These are phyloP conservation scores for Symbiotaphrina buchneri DNA, from an alignment of 495 filamentous ascomycete genomes.

Conservation along the genomic window DNA sequence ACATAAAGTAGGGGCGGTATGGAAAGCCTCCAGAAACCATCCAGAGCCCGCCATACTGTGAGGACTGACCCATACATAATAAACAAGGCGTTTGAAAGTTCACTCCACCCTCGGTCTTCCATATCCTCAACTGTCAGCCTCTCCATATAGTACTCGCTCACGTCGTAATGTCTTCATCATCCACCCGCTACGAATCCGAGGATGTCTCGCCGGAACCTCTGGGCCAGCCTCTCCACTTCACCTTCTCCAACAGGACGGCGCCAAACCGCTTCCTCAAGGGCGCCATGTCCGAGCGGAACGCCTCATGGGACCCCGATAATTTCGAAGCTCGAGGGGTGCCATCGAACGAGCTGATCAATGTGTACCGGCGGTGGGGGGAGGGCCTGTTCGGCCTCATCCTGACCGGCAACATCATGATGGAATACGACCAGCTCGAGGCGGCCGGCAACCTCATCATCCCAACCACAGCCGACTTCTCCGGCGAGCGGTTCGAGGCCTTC, in stretches of 20 bases:
- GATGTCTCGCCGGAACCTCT: constrained; percentile 22
- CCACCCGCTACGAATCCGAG: constrained; percentile 13
- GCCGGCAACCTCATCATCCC: constrained; percentile 36
- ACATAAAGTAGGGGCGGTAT: too few relatives aligned
- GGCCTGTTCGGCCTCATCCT: constrained; percentile 31
- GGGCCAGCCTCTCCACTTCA: constrained; percentile 28
- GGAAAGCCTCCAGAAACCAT: too few relatives aligned
- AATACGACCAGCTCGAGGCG: constrained; percentile 31
- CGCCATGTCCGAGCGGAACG: constrained; percentile 36
- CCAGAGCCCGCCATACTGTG: too few relatives aligned
- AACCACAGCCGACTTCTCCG: constrained; percentile 17
- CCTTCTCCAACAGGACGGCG: constrained; percentile 29
- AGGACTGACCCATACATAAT: too few relatives aligned
- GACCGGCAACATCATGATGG: constrained; percentile 41
- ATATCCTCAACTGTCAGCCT: too few relatives aligned
- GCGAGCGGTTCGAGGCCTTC: constrained; percentile 35
- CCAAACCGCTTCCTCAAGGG: constrained; percentile 39
- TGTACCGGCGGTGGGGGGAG: constrained; percentile 37
- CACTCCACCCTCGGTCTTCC: too few relatives aligned
- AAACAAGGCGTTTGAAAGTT: too few relatives aligned
- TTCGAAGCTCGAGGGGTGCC: constrained; percentile 29
- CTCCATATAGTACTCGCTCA: too few relatives aligned
- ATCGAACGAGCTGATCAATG: constrained; percentile 26
- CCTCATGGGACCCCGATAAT: constrained; percentile 29
- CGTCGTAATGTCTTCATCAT: too few relatives aligned